These are phyloP conservation scores for Cardamine chenopodiifolia DNA, from an alignment of 345 rosid species.

Conservation along the genomic window DNA sequence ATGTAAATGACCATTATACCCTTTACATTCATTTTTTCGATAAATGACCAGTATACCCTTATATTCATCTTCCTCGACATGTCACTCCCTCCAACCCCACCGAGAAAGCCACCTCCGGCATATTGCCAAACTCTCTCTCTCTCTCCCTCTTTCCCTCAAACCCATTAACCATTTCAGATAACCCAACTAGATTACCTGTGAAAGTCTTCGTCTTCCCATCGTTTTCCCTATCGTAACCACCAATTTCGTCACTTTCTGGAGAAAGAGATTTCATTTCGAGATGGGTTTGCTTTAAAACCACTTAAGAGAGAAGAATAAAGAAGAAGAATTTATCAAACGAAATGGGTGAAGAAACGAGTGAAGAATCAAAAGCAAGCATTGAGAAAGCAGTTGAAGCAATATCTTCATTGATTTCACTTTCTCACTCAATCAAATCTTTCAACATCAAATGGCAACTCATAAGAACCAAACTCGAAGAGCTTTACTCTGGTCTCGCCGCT, in stretches of 20 bases:
- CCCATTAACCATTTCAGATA: slow-evolving; percentile 21
- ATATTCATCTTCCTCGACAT: slow-evolving; percentile 37
- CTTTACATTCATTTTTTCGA: slow-evolving; percentile 33
- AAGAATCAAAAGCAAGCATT: slow-evolving; percentile 41
- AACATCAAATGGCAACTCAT: slow-evolving; percentile 80
- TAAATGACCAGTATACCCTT: slow-evolving; percentile 34
- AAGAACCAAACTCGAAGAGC: slow-evolving; percentile 70
- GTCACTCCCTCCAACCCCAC: slow-evolving; percentile 45
- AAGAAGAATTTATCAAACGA: slow-evolving; percentile 28
- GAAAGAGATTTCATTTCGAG: neutral
- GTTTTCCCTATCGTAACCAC: slow-evolving; percentile 11
- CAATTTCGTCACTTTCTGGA: slow-evolving; percentile 20
- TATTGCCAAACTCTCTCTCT: slow-evolving; percentile 31
- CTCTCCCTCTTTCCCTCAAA: slow-evolving; percentile 1
- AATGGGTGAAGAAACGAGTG: slow-evolving; percentile 39
- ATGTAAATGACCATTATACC: slow-evolving; percentile 26
- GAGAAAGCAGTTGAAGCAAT: slow-evolving; percentile 55
- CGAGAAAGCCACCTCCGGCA: slow-evolving; percentile 33
- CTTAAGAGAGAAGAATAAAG: slow-evolving; percentile 38
- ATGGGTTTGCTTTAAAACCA: slow-evolving; percentile 48
- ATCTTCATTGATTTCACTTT: slow-evolving; percentile 67
- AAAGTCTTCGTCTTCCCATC: slow-evolving; percentile 35
- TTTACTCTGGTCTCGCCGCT: slow-evolving; percentile 61
- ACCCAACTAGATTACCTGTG: slow-evolving; percentile 36
- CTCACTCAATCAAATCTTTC: slow-evolving; percentile 71